phyloP scores from a whole-genome alignment of 225 moss, liverwort and hornwort genomes.

The Physcomitrellopsis africana region DNA sequence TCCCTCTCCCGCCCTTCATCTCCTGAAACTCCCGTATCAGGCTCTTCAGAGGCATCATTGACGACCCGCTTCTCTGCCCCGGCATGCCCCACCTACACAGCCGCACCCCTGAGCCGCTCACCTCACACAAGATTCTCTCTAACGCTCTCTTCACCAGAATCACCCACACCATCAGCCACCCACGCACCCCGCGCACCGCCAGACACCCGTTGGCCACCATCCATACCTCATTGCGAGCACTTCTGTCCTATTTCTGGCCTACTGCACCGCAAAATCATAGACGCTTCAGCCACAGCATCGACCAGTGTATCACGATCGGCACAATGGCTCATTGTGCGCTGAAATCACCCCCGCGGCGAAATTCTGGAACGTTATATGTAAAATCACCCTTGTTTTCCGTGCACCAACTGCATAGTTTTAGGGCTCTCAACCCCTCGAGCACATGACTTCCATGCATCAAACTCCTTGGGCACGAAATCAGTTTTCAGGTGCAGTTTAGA shows the following conservation, averaged over 20 bases:
- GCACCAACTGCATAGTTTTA: too few species aligned
- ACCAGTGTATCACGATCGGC: background rate
- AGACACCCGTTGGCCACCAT: constrained; percentile 57
- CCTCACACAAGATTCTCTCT: constrained; percentile 58
- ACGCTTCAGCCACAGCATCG: background rate
- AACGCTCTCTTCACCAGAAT: constrained; percentile 46
- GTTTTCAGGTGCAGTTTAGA: too few species aligned
- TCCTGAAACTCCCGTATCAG: constrained; percentile 91
- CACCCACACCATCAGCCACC: constrained; percentile 58
- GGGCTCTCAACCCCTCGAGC: too few species aligned
- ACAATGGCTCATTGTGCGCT: background rate
- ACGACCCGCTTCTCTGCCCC: constrained; percentile 57
- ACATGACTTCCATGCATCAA: too few species aligned
- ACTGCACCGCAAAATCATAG: background rate
- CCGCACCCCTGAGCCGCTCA: constrained; percentile 36
- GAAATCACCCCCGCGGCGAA: background rate
- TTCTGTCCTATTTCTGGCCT: background rate
- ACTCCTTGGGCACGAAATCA: too few species aligned
- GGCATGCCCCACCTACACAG: constrained; percentile 56
- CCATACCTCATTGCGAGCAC: constrained; percentile 55
- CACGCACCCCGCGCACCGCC: constrained; percentile 53
- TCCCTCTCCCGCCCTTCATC: constrained; percentile 99
- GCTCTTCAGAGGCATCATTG: constrained; percentile 98
- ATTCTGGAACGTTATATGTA: background rate
- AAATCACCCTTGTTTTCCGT: background rate